A percentile compares a stretch with the other conserved stretches of the same genome.
phyloP scores from a whole-genome alignment of 2,329 filamentous ascomycete species.

The Diaporthe destruens region DNA sequence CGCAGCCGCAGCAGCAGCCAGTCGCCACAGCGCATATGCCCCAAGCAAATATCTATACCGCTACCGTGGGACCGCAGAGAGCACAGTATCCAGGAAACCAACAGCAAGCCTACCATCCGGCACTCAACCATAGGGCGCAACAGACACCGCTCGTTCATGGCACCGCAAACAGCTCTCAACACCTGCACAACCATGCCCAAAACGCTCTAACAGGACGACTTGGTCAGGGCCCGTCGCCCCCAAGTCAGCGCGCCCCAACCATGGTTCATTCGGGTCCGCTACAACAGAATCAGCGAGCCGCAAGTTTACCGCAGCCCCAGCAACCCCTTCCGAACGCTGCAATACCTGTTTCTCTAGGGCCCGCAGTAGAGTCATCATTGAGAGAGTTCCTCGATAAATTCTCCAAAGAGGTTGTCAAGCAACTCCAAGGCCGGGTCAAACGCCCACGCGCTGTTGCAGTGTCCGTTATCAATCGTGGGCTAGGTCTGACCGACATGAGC shows the following conservation, averaged over 20 bases:
- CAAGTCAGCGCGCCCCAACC: constrained; percentile 16
- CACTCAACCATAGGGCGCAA: constrained; percentile 47
- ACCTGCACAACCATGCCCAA: constrained; percentile 28
- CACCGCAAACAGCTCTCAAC: background rate
- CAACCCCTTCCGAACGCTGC: constrained; percentile 25
- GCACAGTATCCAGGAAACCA: constrained; percentile 42
- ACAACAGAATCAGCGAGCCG: constrained; percentile 30
- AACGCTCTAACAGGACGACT: constrained; percentile 24
- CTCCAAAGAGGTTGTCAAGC: constrained; percentile 61
- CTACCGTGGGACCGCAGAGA: constrained; percentile 6
- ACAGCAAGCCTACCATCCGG: constrained; percentile 49
- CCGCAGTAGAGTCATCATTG: constrained; percentile 60
- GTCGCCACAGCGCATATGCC: background rate
- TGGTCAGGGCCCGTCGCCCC: background rate
- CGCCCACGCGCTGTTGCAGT: constrained; percentile 63
- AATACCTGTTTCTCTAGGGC: constrained; percentile 42
- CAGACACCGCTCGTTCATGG: constrained; percentile 23
- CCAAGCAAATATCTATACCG: constrained; percentile 27
- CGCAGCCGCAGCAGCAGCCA: background rate
- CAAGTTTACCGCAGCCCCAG: constrained; percentile 4
- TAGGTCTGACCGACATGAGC: constrained; percentile 59
- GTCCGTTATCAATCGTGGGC: constrained; percentile 65
- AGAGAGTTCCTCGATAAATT: constrained; percentile 58
- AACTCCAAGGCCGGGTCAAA: constrained; percentile 58
- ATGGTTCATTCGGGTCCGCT: constrained; percentile 2